phyloP scores from a whole-genome alignment of 176 grass and related monocot species.

The Cenchrus fungigraminus region DNA sequence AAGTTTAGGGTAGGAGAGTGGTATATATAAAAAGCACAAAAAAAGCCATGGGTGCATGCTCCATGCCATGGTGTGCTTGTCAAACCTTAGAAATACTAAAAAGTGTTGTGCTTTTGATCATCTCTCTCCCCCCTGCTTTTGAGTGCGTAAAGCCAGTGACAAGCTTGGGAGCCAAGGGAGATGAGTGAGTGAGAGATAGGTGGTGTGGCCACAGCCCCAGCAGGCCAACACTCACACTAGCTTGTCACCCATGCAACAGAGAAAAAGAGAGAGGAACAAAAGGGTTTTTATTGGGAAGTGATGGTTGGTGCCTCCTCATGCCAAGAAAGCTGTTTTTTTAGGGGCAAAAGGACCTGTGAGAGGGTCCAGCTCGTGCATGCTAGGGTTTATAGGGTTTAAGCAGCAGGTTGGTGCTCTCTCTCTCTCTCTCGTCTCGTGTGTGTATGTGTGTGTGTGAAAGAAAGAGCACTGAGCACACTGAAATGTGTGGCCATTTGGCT shows the following conservation, averaged over 20 bases:
- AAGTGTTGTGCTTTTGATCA: constrained; percentile 23
- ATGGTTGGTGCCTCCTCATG: constrained; percentile 68
- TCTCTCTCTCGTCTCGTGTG: not conserved
- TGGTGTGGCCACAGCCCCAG: constrained; percentile 23
- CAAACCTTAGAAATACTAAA: constrained; percentile 61
- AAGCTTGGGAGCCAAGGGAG: constrained; percentile 66
- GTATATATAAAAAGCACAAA: constrained; percentile 46
- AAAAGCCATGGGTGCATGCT: constrained; percentile 36
- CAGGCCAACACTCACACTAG: constrained; percentile 51
- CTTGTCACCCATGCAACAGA: constrained; percentile 51
- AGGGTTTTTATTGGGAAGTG: constrained; percentile 60
- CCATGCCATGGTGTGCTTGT: constrained; percentile 41
- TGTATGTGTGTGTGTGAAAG: not conserved
- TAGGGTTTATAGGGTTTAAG: constrained; percentile 41
- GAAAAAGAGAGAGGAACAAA: not conserved
- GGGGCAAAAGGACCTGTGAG: constrained; percentile 27
- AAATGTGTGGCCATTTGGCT: constrained; percentile 52
- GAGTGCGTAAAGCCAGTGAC: constrained; percentile 56
- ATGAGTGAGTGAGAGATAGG: not conserved
- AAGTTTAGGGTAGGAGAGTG: not conserved
- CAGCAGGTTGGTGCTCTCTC: not conserved
- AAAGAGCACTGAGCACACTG: constrained; percentile 34
- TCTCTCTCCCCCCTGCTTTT: constrained; percentile 19
- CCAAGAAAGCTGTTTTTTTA: constrained; percentile 59
- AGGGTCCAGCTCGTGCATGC: constrained; percentile 40